A percentile compares a stretch with the other conserved stretches of the same genome.
phyloP scores from a whole-genome alignment of 208 protist genomes.

The Trypanosoma caninum region DNA sequence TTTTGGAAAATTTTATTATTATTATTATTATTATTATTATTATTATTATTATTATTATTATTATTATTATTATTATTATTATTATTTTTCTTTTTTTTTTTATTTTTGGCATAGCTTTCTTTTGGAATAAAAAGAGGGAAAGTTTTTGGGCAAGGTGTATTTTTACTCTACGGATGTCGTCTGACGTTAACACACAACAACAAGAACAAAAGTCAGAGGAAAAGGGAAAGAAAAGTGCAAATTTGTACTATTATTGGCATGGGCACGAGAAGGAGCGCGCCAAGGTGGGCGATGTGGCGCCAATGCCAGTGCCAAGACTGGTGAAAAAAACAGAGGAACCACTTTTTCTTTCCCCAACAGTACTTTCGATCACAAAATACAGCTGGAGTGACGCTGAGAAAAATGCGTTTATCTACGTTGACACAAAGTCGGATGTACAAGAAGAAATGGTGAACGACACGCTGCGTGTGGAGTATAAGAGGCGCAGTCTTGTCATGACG shows the following conservation, averaged over 20 bases:
- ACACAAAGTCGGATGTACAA: slow-evolving; percentile 32
- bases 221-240: slow-evolving; percentile 37
- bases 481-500: slow-evolving; percentile 26
- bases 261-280: slow-evolving; percentile 80
- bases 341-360: neutral
- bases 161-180: neutral
- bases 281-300: slow-evolving; percentile 76
- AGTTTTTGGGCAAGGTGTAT: neutral
- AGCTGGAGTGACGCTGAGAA: slow-evolving; percentile 73
- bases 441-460: slow-evolving; percentile 36
- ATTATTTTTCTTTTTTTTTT: slow-evolving; percentile 6
- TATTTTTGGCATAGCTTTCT: neutral
- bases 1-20: no score
- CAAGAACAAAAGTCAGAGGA: neutral
- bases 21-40: no score
- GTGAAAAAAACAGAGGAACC: slow-evolving; percentile 38
- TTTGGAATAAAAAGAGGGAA: neutral
- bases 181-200: neutral
- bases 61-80: slow-evolving; percentile 7
- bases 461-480: slow-evolving; percentile 39
- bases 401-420: slow-evolving; percentile 66
- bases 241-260: slow-evolving; percentile 90
- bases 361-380: slow-evolving; percentile 49
- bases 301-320: slow-evolving; percentile 66
- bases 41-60: no score